phyloP scores from a whole-genome alignment of 768 basidiomycete genomes.

The Hirschioporus abietinus region DNA sequence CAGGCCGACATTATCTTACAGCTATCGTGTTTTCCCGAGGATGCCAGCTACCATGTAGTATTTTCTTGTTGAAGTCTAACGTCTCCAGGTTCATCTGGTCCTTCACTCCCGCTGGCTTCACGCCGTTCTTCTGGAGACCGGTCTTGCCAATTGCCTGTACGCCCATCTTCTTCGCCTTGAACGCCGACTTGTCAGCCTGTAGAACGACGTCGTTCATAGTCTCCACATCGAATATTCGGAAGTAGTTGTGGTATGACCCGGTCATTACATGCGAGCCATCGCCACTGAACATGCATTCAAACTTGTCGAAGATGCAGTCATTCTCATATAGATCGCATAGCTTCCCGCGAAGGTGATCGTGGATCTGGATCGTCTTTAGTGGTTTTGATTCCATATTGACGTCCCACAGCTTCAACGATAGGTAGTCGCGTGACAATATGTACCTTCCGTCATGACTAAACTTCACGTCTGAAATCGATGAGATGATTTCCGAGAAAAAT shows the following conservation, averaged over 20 bases:
- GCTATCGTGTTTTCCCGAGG: conserved; percentile 98
- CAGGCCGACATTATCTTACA: conserved; percentile 42
- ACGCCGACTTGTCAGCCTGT: conserved; percentile 98
- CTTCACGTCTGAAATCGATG: conserved; percentile 98
- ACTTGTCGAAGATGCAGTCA: conserved; percentile 99
- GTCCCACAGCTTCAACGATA: conserved; percentile 99
- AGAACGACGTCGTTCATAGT: conserved; percentile 84
- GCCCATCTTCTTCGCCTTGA: conserved; percentile 99
- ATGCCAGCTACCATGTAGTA: conserved; percentile 95
- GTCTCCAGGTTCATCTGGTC: conserved; percentile 86
- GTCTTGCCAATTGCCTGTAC: conserved; percentile 74
- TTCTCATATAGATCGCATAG: conserved; percentile 99
- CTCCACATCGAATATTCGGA: conserved; percentile 98
- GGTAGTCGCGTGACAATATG: conserved; percentile 94
- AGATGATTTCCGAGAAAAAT: conserved; percentile 99
- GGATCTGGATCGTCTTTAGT: conserved; percentile 96
- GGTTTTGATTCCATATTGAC: conserved; percentile 98
- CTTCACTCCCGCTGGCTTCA: conserved; percentile 59
- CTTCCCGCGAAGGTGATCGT: conserved; percentile 95
- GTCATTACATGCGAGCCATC: conserved; percentile 96
- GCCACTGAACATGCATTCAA: conserved; percentile 97
- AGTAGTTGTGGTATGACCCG: conserved; percentile 99
- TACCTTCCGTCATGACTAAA: conserved; percentile 97
- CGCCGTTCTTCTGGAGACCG: conserved; percentile 65
- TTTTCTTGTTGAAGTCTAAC: conserved; percentile 95